A percentile compares a stretch with the other conserved stretches of the same genome.
phyloP scores from a whole-genome alignment of 371 early-diverging fungal species.

The Mucor saturninus region DNA sequence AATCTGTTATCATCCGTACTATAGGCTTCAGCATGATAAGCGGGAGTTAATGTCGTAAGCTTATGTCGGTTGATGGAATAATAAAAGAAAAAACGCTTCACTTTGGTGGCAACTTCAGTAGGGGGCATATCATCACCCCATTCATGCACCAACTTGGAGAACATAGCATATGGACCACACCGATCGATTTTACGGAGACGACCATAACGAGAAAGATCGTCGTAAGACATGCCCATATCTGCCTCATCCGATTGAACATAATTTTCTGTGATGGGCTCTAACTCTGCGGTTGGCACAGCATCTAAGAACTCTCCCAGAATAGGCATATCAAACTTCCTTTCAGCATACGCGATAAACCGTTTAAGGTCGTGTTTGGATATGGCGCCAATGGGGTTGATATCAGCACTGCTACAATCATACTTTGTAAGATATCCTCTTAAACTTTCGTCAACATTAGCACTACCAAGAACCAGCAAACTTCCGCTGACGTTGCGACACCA shows the following conservation, averaged over 20 bases:
- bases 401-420: conserved; percentile 97
- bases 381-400: conserved; percentile 96
- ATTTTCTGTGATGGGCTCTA: conserved; percentile 84
- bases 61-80: conserved; percentile 98
- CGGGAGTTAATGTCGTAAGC: conserved; percentile 94
- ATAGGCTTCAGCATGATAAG: conserved; percentile 95
- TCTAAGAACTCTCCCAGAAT: conserved; percentile 80
- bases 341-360: conserved; percentile 78
- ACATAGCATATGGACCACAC: conserved; percentile 95
- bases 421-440: conserved; percentile 97
- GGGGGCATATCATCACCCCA: conserved; percentile 75
- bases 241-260: conserved; percentile 90
- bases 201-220: conserved; percentile 91
- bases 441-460: conserved; percentile 96
- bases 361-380: conserved; percentile 92
- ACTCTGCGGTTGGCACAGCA: conserved; percentile 94
- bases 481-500: conserved; percentile 84
- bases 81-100: conserved; percentile 94
- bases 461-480: conserved; percentile 90
- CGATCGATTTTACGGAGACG: conserved; percentile 85
- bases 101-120: conserved; percentile 83
- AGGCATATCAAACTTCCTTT: conserved; percentile 67
- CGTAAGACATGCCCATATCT: conserved; percentile 98
- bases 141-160: conserved; percentile 76
- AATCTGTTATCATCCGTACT: conserved; percentile 97